Base-by-base conservation (phyloP, 2,329 filamentous ascomycete genomes). In the Aurifilum marmelostoma region DNA sequence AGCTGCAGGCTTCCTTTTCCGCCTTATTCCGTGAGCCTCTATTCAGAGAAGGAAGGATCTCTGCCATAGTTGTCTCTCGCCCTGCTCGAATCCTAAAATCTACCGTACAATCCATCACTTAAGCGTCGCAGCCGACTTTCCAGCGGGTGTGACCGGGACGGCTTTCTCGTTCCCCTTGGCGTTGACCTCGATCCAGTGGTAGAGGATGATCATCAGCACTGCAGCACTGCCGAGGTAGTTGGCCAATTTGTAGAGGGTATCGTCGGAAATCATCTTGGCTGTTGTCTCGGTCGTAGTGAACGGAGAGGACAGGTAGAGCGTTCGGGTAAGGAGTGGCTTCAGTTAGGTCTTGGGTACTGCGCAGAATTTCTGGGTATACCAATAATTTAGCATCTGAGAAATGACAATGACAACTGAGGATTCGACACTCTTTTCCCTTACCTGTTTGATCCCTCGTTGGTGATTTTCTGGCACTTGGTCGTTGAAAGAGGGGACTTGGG, bases 141-240 rank as follows among this genome's bases (percentile, higher is more conserved):
- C 69, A 65, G 63, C 60, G 24, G 75, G 71, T 9, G 74, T 73
- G 56, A 73, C 76, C 43, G 76, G 73, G 43, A 47, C 21, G 41
- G 56, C 29, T 68, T 77, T 76, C 62, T 73, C 67, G 18, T 74
- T 72, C 61, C 80, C 77, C 68, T 75, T 84, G n/a, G 93, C 88
- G 78, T 99, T 98, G 83, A 97, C 88, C 80, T 98, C 95, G 76
- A 99, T 89, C 83, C 97, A 98, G 81, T 98, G 94, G 82, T 99
- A 98, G 37, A 97, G 82, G 39, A 99, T 89, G 73, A 98, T 97
- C 71, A 99, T 87, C 59, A 97, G 84, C 92, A 98, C 95, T 72
- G 95, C 89, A 54, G 90, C 88, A 67, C 90, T 92, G 83, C 96
- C 96, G 70, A 99, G 92, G 80, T 97, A 95, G 79, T 98, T 90